Evolutionary conservation across 495 filamentous ascomycete genomes (phyloP).

Genomic region (Neurospora sublineolata): DNA sequence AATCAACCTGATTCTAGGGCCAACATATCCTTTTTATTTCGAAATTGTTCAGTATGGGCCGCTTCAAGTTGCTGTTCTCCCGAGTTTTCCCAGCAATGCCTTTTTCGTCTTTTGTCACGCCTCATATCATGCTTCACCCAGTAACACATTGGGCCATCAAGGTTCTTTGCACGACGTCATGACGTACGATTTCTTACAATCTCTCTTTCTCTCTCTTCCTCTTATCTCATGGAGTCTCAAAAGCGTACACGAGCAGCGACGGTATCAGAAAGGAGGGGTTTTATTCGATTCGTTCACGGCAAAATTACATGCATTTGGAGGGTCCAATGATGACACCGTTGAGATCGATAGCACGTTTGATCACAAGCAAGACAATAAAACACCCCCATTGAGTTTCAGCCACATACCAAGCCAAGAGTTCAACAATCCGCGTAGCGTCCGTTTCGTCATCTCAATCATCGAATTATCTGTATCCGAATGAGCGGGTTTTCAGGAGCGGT

Average conservation of each 20-base stretch:
- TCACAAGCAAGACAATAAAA: background rate
- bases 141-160: background rate
- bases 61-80: background rate
- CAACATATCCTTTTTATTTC: background rate
- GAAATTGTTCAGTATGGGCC: background rate
- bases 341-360: background rate
- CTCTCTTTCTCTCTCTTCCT: background rate
- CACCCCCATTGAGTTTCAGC: background rate
- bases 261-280: background rate
- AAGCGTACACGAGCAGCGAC: background rate
- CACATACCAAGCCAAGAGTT: background rate
- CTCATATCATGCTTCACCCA: background rate
- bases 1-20: background rate
- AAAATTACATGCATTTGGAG: background rate
- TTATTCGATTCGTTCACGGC: background rate
- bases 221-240: background rate
- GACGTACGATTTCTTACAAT: background rate
- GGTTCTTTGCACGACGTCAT: background rate
- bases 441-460: background rate
- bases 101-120: background rate
- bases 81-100: background rate
- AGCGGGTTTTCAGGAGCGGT: background rate
- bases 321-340: background rate
- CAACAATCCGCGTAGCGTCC: background rate
- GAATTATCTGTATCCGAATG: background rate